Conservation (phyloP, 345 rosid genomes). For the Linum lewisii region DNA sequence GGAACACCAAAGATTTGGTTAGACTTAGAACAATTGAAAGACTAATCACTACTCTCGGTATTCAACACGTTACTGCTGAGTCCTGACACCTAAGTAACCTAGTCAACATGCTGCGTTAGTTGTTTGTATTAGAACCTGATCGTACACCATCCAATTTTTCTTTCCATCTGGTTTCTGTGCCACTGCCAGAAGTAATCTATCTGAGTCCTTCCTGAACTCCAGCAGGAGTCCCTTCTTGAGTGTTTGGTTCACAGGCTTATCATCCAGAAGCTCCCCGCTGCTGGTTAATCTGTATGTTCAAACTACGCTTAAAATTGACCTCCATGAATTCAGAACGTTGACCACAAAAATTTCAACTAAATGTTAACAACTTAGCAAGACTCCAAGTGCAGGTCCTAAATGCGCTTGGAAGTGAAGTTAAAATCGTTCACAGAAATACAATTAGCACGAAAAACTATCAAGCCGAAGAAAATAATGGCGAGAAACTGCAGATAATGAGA, state of each 20-base stretch:
- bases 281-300: conserved; percentile 42
- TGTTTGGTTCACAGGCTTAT: conserved; percentile 50
- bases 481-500: too few species aligned
- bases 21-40: conserved; percentile 4
- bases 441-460: neutral
- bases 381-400: neutral
- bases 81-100: conserved; percentile 44
- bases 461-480: neutral
- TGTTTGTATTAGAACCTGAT: conserved; percentile 68
- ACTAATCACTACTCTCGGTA: neutral
- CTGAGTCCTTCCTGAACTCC: conserved; percentile 86
- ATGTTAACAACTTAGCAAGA: neutral
- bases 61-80: conserved; percentile 5
- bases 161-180: conserved; percentile 86
- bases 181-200: conserved; percentile 65
- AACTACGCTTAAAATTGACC: neutral
- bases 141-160: conserved; percentile 97
- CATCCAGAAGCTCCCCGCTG: conserved; percentile 56
- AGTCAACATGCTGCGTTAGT: conserved; percentile 37
- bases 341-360: neutral
- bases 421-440: neutral
- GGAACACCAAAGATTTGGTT: conserved; percentile 1
- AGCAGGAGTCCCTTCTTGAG: conserved; percentile 61
- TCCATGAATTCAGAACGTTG: neutral
- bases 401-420: neutral